A percentile compares a stretch with the other conserved stretches of the same genome.
phyloP scores from a whole-genome alignment of 371 early-diverging fungal species.

The Syncephalastrum monosporum region DNA sequence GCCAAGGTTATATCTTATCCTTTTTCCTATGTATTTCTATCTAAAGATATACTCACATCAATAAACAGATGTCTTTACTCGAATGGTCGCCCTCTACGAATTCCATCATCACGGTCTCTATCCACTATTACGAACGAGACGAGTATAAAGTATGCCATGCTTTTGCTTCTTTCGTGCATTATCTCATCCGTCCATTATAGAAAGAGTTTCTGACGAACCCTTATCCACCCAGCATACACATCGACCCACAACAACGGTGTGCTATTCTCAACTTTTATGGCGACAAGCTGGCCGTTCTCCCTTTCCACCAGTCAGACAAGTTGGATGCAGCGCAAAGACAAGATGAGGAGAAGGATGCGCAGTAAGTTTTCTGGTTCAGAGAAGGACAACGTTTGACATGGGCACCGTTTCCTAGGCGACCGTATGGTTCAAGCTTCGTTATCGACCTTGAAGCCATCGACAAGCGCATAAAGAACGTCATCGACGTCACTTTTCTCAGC shows the following conservation, averaged over 20 bases:
- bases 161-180: background rate
- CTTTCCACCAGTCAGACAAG: conserved; percentile 75
- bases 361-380: conserved; percentile 27
- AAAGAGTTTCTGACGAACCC: conserved; percentile 68
- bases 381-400: background rate
- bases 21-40: too few relatives aligned
- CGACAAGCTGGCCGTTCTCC: conserved; percentile 89
- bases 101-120: conserved; percentile 85
- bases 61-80: conserved; percentile 81
- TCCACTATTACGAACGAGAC: conserved; percentile 96
- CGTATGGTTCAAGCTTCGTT: conserved; percentile 79
- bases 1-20: conserved; percentile 75
- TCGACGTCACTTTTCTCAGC: conserved; percentile 87
- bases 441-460: conserved; percentile 71
- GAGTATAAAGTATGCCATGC: conserved; percentile 67
- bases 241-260: conserved; percentile 84
- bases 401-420: conserved; percentile 44
- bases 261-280: conserved; percentile 84
- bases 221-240: conserved; percentile 64
- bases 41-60: background rate
- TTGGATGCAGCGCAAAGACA: conserved; percentile 26
- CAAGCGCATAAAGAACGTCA: conserved; percentile 73
- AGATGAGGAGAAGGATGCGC: conserved; percentile 35
- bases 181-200: conserved; percentile 10
- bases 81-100: conserved; percentile 82